These are phyloP conservation scores for Ligustrum vulgare DNA, from an alignment of 257 asterid species.

Conservation along the genomic window DNA sequence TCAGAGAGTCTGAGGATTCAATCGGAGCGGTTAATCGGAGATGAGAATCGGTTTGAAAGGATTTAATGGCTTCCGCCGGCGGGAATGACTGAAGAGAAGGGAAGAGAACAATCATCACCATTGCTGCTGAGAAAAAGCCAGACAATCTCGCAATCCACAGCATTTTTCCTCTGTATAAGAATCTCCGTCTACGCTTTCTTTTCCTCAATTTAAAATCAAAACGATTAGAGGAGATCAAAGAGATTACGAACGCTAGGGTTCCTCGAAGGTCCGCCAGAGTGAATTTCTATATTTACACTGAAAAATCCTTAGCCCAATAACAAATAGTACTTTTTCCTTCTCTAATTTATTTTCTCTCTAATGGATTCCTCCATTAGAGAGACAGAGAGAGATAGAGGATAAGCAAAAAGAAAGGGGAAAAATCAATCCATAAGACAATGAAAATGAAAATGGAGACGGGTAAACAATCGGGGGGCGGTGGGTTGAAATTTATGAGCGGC, in stretches of 20 bases:
- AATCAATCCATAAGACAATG: conserved; percentile 25
- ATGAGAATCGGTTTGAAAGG: background rate
- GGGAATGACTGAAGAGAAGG: conserved; percentile 16
- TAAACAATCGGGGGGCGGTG: conserved; percentile 5
- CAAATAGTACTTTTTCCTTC: conserved; percentile 2
- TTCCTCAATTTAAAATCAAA: conserved; percentile 35
- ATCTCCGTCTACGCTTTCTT: conserved; percentile 26
- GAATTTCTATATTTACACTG: background rate
- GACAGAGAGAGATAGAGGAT: no score
- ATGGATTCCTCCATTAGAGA: conserved; percentile 25
- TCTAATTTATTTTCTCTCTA: conserved; percentile 23
- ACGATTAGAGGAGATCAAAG: conserved; percentile 28
- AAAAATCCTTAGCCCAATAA: conserved; percentile 11
- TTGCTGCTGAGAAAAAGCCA: conserved; percentile 4
- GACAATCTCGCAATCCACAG: conserved; percentile 17
- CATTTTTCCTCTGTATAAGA: conserved; percentile 24
- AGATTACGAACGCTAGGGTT: conserved; percentile 49
- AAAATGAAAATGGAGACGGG: conserved; percentile 12
- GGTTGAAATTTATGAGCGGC: conserved; percentile 18
- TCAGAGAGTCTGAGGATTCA: background rate
- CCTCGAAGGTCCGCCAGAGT: conserved; percentile 62
- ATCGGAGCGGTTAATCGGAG: background rate
- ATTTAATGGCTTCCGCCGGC: conserved; percentile 20
- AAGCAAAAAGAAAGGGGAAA: background rate
- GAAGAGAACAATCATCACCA: conserved; percentile 2